phyloP scores from a whole-genome alignment of 352 stramenopile genomes.

The Pythium sukuiense region DNA sequence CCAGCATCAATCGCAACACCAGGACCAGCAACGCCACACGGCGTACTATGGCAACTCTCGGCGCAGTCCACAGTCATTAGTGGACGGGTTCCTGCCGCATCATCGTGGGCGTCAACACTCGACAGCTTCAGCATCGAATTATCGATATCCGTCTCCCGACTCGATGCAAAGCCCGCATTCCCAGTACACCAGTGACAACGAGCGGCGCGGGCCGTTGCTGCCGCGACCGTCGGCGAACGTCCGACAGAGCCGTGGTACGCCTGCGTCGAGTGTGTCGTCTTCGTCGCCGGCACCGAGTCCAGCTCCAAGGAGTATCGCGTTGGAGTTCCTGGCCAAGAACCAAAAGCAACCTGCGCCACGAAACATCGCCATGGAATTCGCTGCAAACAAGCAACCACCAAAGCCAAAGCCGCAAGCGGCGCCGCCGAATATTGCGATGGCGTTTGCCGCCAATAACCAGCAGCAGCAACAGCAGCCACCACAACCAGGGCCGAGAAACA shows the following conservation, averaged over 20 bases:
- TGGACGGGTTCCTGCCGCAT: conserved; percentile 30
- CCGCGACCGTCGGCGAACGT: background rate
- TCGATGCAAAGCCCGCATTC: conserved; percentile 16
- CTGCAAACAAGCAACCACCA: conserved; percentile 1
- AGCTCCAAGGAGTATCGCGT: conserved; percentile 3
- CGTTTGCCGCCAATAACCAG: conserved; percentile 9
- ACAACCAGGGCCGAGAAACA: conserved; percentile 4
- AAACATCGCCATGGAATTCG: conserved; percentile 22
- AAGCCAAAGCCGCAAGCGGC: background rate
- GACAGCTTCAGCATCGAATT: conserved; percentile 21
- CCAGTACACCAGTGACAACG: conserved; percentile 13
- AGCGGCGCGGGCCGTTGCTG: conserved; percentile 5
- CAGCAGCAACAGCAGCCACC: conserved; percentile 9
- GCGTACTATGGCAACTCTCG: conserved; percentile 16
- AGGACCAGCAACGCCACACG: conserved; percentile 8
- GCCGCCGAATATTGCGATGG: conserved; percentile 18
- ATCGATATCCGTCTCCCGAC: conserved; percentile 33
- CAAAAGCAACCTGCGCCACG: conserved; percentile 10
- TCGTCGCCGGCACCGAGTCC: background rate
- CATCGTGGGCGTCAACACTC: conserved; percentile 21
- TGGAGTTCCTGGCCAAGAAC: conserved; percentile 1
- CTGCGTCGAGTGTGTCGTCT: background rate
- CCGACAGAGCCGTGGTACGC: background rate
- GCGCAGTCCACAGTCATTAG: conserved; percentile 25
- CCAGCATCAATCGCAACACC: conserved; percentile 10